Evolutionary conservation across 2,329 filamentous ascomycete species (phyloP), one percentile per base, ranked within the genome.

Genomic region (Fusarium sp.): DNA sequence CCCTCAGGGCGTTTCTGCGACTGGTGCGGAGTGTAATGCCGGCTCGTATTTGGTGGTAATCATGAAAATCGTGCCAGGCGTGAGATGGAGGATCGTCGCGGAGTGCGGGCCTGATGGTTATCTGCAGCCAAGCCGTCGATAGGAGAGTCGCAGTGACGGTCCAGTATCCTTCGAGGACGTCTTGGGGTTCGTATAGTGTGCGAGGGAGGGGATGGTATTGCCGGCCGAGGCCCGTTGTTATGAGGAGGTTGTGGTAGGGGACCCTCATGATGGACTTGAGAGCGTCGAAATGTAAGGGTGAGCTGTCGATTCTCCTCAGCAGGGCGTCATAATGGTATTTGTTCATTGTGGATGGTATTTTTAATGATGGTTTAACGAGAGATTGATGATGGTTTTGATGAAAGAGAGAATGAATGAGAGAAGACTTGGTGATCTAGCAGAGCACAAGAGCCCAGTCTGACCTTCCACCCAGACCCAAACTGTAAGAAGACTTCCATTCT

Each of bases 191-290:
- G 34, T 17, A 34, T 34, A 34, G 14, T 34, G 34, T 36, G 34
- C 34, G 34, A 18, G 34, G 34, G 17, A 36, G 3, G 34, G 34
- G 34, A 36, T 36, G 34, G 34, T 18, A 36, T 17, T 9, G 17
- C 9, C 8, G 34, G 34, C 34, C 0, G 17, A 36, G 34, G 17
- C 8, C 17, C 18, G 34, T 1, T 36, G 34, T 36, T 2, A 36
- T 15, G 14, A 34, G 34, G 34, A 36, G 34, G 34, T 34, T 34
- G 0, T 15, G 32, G 32, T 34, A 34, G 32, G 32, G 32, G 32
- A 0, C 0, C 17, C 34, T 36, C 0, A 1, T 18, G 15, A 36
- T 1, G 34, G 34, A 36, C 3, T 18, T 0, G 17, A 36, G 0
- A 36, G 32, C 0, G 32, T 15, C 32, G 32, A 34, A 9, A 36